These are phyloP conservation scores for Phytophthora fragariae DNA, from an alignment of 352 stramenopile genomes.

Conservation along the genomic window DNA sequence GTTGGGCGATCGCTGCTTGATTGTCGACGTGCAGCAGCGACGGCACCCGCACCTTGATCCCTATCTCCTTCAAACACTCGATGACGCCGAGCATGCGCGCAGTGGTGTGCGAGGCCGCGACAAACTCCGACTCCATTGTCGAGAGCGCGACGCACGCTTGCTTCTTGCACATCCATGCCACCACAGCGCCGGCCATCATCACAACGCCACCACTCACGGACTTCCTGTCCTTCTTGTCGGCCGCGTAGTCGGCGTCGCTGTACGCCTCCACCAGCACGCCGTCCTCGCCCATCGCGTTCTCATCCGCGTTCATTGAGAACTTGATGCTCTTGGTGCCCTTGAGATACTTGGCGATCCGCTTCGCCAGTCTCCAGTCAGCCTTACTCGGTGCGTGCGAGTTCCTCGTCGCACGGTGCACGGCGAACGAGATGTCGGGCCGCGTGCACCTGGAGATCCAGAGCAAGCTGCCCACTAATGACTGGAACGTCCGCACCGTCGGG, in stretches of 20 bases:
- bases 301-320: conserved; percentile 11
- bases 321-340: conserved; percentile 23
- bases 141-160: conserved; percentile 22
- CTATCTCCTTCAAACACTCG: conserved; percentile 7
- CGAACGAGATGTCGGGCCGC: conserved; percentile 36
- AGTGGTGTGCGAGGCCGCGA: conserved; percentile 10
- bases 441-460: conserved; percentile 33
- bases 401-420: conserved; percentile 26
- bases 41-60: neutral
- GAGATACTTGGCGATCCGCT: conserved; percentile 23
- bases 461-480: too few species aligned
- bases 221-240: conserved; percentile 33
- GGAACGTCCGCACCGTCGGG: too few species aligned
- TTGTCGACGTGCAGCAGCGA: conserved; percentile 14
- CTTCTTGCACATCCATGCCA: conserved; percentile 24
- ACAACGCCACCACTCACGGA: conserved; percentile 28
- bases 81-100: conserved; percentile 21
- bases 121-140: conserved; percentile 30
- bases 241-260: conserved; percentile 37
- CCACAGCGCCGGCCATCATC: conserved; percentile 14
- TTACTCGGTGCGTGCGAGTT: conserved; percentile 19
- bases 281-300: neutral
- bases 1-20: conserved; percentile 24
- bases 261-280: conserved; percentile 9
- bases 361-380: conserved; percentile 18